Evolutionary conservation across 2,329 filamentous ascomycete species (phyloP).

Genomic region (Emergomyces orientalis): DNA sequence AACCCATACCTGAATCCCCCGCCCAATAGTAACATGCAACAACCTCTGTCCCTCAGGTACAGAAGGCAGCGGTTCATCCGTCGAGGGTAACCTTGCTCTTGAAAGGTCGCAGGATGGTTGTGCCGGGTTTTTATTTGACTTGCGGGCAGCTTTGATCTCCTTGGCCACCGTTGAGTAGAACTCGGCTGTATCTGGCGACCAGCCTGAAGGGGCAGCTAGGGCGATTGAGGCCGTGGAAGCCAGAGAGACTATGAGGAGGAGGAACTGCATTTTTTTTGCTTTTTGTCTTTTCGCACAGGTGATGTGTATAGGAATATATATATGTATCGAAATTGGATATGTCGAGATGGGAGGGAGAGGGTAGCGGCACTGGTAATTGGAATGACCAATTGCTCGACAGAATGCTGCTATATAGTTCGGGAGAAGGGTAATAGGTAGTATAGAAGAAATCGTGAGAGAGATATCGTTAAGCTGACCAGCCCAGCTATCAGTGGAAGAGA

Average conservation of each 20-base stretch:
- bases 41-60: conserved; percentile 54
- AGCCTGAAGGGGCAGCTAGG: conserved; percentile 29
- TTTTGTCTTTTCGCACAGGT: background rate
- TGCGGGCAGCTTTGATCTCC: conserved; percentile 26
- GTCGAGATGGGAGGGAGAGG: background rate
- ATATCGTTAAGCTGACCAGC: conserved; percentile 6
- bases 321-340: background rate
- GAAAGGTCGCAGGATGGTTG: conserved; percentile 27
- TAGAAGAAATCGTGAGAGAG: background rate
- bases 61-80: conserved; percentile 51
- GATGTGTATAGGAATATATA: conserved; percentile 10
- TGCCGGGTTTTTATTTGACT: conserved; percentile 13
- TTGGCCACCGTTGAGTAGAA: conserved; percentile 34
- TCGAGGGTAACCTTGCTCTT: conserved; percentile 34
- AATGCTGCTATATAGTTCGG: background rate
- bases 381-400: background rate
- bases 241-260: conserved; percentile 24
- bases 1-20: conserved; percentile 54
- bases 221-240: conserved; percentile 26
- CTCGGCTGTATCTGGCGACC: conserved; percentile 32
- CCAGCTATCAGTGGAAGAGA: conserved; percentile 9
- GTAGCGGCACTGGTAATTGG: conserved; percentile 6
- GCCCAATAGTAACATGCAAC: conserved; percentile 73
- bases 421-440: background rate
- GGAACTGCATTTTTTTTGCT: conserved; percentile 17